Percentiles rank a stretch among this genome's conserved stretches.
phyloP scores from a whole-genome alignment of 2,329 filamentous ascomycete genomes.

The Trichoderma afroharzianum region DNA sequence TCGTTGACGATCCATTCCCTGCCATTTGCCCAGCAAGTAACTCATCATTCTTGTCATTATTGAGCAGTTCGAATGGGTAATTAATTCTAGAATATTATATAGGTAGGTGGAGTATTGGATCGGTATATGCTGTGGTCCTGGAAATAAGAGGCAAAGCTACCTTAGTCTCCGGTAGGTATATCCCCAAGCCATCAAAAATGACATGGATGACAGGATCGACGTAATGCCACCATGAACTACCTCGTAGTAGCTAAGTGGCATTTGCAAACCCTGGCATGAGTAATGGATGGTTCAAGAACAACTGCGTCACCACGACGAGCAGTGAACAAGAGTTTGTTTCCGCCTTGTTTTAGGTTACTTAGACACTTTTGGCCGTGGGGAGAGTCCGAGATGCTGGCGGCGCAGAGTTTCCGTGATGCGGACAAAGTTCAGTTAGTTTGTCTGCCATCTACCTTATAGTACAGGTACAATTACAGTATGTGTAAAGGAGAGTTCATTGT shows the following conservation, averaged over 20 bases:
- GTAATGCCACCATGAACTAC: neutral
- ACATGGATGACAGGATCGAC: neutral
- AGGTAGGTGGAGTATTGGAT: neutral
- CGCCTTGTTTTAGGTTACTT: neutral
- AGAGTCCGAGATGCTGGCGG: neutral
- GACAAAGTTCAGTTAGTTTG: neutral
- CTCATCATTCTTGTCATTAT: neutral
- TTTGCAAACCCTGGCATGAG: neutral
- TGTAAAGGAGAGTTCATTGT: neutral
- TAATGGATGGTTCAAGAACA: neutral
- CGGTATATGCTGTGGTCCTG: neutral
- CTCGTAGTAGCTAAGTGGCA: neutral
- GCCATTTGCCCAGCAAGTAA: neutral
- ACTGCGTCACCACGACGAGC: neutral
- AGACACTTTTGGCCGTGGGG: neutral
- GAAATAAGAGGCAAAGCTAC: too few species aligned
- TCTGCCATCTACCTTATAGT: neutral
- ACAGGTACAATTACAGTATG: too few species aligned
- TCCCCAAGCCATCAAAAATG: too few species aligned
- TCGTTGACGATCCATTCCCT: neutral
- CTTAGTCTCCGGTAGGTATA: too few species aligned
- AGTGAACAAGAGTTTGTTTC: neutral
- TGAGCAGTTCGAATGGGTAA: neutral
- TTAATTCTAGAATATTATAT: neutral
- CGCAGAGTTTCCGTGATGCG: neutral